Base-by-base conservation (phyloP, 1,284 basidiomycete species). In the Exobasidium cylindrosporum region DNA sequence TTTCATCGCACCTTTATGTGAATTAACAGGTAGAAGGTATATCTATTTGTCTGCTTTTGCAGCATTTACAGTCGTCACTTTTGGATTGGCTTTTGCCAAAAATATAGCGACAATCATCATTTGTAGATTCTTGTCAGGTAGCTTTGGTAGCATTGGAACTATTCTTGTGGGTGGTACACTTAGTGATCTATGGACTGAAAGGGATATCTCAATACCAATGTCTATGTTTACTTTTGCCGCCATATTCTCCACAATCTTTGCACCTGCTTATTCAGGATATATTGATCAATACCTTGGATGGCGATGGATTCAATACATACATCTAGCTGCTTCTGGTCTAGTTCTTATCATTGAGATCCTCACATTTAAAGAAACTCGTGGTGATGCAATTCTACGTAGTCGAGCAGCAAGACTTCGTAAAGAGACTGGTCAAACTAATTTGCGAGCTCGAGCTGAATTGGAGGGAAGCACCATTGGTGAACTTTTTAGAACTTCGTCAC, bases 241-340 rank as follows among this genome's bases (percentile, higher is more conserved):
- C 26, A 67, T 80, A 26, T 69, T 77, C 45, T 67, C 65, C 55
- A 76, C 75, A 43, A 66, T 74, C 30, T 69, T 65, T 44, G 70
- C 73, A n/a, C 74, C 75, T 21, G 60, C 70, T 14, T 73, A 74
- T 65, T 66, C 66, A 14, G 73, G 73, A 14, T 81, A 73, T 70
- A 80, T 81, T 49, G 69, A 76, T 50, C 54, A 71, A 54, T 60
- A 68, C 13, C 62, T 73, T 60, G 79, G 78, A 14, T 81, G 80
- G 80, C 63, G 79, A 29, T 79, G 78, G 77, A 78, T 80, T 44
- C 70, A 80, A n/a, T n/a, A n/a, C n/a, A 64, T 74, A 73, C 74
- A 75, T 62, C 58, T 78, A 56, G 71, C 72, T 53, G 64, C 72
- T 58, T 64, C 70, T 63, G 72, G 70, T 29, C 63, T 62, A 35